Conservation (phyloP, 768 basidiomycete genomes). For the Leccinum longicurvipes region DNA sequence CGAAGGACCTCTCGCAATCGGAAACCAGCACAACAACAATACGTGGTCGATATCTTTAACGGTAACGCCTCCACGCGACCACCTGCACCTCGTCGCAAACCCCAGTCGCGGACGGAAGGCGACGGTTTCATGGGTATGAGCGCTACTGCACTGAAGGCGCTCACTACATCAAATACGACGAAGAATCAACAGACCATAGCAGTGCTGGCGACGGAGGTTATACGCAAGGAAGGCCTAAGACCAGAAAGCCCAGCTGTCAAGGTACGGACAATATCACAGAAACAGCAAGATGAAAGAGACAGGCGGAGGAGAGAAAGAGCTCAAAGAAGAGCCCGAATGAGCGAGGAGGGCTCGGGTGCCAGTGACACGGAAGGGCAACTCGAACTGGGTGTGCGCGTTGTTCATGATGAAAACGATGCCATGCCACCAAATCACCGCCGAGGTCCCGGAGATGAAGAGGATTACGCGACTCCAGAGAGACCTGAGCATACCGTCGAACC, state of each 20-base stretch:
- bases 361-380: slow-evolving; percentile 32
- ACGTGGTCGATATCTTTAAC: slow-evolving; percentile 39
- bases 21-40: slow-evolving; percentile 36
- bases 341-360: slow-evolving; percentile 29
- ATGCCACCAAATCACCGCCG: slow-evolving; percentile 43
- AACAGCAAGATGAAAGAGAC: slow-evolving; percentile 61
- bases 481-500: slow-evolving; percentile 41
- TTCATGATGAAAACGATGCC: slow-evolving; percentile 28
- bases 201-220: slow-evolving; percentile 64
- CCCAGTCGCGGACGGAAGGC: slow-evolving; percentile 32
- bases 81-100: slow-evolving; percentile 44
- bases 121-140: slow-evolving; percentile 63
- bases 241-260: slow-evolving; percentile 81
- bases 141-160: slow-evolving; percentile 60
- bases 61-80: slow-evolving; percentile 26
- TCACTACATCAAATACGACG: slow-evolving; percentile 70
- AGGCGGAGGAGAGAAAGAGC: slow-evolving; percentile 57
- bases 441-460: slow-evolving; percentile 80
- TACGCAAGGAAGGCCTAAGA: slow-evolving; percentile 63
- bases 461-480: slow-evolving; percentile 65
- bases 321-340: slow-evolving; percentile 51
- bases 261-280: slow-evolving; percentile 63
- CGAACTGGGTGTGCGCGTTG: slow-evolving; percentile 6
- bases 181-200: slow-evolving; percentile 67
- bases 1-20: slow-evolving; percentile 55